Conservation (phyloP, 192 early-diverging fungal genomes). For the Coemansia sp. region DNA sequence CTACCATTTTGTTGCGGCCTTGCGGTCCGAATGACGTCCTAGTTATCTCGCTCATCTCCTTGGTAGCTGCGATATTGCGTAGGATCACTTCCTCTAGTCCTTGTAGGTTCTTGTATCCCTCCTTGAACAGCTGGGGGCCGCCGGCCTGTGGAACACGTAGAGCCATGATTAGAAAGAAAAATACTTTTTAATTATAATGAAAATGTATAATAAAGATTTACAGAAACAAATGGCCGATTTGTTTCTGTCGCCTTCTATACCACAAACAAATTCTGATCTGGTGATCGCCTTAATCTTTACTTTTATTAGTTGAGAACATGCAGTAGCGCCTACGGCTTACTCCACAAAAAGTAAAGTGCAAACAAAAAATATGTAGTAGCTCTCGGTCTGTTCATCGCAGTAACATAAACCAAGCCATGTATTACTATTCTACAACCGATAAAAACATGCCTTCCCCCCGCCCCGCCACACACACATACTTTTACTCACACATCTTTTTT, state of each 20-base stretch:
- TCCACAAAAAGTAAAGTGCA: no score
- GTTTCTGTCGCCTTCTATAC: neutral
- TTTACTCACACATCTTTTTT: neutral
- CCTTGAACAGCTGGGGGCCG: constrained; percentile 87
- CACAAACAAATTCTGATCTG: neutral
- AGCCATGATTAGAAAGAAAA: constrained; percentile 63
- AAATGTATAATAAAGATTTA: neutral
- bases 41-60: constrained; percentile 91
- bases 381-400: neutral
- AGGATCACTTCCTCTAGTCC: constrained; percentile 96
- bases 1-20: constrained; percentile 98
- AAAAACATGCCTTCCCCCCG: neutral
- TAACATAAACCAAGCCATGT: neutral
- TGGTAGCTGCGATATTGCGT: constrained; percentile 92
- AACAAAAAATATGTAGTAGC: no score
- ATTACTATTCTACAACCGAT: neutral
- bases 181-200: neutral
- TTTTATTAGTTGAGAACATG: no score
- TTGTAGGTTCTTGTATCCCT: constrained; percentile 96
- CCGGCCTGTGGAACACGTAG: constrained; percentile 86
- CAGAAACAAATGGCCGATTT: no score
- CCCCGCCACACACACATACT: no score
- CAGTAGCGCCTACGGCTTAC: no score
- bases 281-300: no score
- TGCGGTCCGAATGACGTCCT: constrained; percentile 97